Evolutionary conservation across 768 basidiomycete genomes (phyloP).

Genomic region (Pisolithus albus): DNA sequence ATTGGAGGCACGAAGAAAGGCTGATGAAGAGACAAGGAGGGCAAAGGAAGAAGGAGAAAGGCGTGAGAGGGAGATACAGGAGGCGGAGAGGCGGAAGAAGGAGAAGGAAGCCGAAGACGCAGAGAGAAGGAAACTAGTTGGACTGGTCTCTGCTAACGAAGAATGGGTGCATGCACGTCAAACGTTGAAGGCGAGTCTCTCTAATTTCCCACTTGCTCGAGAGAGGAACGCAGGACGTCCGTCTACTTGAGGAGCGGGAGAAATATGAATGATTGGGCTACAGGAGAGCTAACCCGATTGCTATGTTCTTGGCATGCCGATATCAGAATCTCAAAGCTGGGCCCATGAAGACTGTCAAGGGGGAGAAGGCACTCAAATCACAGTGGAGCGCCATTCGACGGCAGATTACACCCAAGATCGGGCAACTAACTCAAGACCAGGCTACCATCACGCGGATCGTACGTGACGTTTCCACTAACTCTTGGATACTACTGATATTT

Average conservation of each 20-base stretch:
- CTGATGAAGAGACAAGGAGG: conserved; percentile 35
- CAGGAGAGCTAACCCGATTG: not conserved
- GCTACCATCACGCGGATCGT: conserved; percentile 59
- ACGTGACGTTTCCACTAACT: conserved; percentile 8
- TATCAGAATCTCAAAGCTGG: conserved; percentile 56
- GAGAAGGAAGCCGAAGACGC: conserved; percentile 28
- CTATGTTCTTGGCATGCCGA: not conserved
- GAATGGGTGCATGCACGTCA: conserved; percentile 60
- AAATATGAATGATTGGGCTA: not conserved
- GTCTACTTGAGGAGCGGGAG: not conserved
- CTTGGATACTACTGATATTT: not conserved
- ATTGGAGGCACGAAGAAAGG: conserved; percentile 40
- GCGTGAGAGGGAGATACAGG: conserved; percentile 34
- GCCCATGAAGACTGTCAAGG: conserved; percentile 59
- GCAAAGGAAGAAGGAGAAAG: conserved; percentile 45
- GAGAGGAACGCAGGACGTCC: not conserved
- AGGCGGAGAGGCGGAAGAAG: conserved; percentile 36
- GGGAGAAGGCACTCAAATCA: conserved; percentile 44
- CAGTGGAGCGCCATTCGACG: conserved; percentile 65
- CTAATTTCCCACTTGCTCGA: not conserved
- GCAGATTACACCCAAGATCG: conserved; percentile 80
- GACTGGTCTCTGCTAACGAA: conserved; percentile 48
- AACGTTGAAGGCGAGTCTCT: conserved; percentile 42
- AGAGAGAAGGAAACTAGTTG: conserved; percentile 35
- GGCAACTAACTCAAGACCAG: conserved; percentile 73